Evolutionary conservation across 192 early-diverging fungal genomes (phyloP).

Genomic region (Rhizophlyctis rosea): DNA sequence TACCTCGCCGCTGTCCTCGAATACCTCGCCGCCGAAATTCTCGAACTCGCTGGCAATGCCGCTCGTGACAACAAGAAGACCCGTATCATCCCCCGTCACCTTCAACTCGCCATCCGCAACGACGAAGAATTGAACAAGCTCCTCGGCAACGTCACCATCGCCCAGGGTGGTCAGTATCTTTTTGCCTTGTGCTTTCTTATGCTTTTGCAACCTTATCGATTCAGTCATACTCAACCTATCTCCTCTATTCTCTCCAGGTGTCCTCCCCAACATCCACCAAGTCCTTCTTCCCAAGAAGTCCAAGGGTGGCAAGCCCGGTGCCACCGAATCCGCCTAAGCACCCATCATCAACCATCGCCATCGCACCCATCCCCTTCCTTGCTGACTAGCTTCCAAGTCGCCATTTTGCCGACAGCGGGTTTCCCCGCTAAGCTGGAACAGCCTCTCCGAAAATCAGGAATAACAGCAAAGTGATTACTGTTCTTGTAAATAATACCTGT

Average conservation of each 20-base stretch:
- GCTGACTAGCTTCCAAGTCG: not conserved
- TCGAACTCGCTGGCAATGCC: slow-evolving; percentile 94
- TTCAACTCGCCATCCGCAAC: slow-evolving; percentile 93
- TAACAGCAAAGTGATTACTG: too few species aligned
- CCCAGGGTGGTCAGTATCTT: slow-evolving; percentile 72
- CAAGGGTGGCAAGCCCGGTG: slow-evolving; percentile 14
- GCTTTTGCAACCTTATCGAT: not conserved
- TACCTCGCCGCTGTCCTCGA: slow-evolving; percentile 95
- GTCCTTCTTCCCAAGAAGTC: slow-evolving; percentile 79
- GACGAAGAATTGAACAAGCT: slow-evolving; percentile 95
- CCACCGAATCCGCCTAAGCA: not conserved
- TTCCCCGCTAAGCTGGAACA: not conserved
- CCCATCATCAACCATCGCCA: too few species aligned
- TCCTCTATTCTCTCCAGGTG: slow-evolving; percentile 15
- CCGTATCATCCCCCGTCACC: slow-evolving; percentile 93
- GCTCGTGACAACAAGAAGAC: slow-evolving; percentile 93
- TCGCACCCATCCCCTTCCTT: too few species aligned
- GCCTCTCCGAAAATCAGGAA: too few species aligned
- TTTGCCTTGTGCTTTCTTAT: not conserved
- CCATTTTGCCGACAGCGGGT: not conserved
- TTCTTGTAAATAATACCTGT: too few species aligned
- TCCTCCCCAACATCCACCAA: slow-evolving; percentile 86
- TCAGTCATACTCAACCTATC: not conserved
- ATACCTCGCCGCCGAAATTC: slow-evolving; percentile 94
- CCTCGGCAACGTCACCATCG: slow-evolving; percentile 84